Evolutionary conservation across 2,329 filamentous ascomycete species (phyloP), one percentile per base, ranked within the genome.

Genomic region (Cryphonectria parasitica): DNA sequence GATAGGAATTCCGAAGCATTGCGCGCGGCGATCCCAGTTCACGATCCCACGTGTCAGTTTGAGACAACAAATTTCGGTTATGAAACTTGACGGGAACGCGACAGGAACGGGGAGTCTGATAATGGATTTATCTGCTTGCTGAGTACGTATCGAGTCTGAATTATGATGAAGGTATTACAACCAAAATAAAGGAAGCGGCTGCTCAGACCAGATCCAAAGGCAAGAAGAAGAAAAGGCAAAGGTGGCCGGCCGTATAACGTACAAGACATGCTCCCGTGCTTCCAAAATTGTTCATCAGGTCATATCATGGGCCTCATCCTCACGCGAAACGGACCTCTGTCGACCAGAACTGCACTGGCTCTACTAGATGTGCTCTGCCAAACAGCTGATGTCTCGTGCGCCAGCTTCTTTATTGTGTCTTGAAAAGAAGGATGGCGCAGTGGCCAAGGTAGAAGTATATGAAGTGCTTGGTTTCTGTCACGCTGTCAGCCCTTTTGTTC

Each of bases 361-460:
- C 7, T 64, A 31, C 60, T 36, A 6, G 43, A 54, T 25, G n/a
- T 43, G 28, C 28, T 34, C 65, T 61, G 58, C 11, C 68, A 61
- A 49, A 13, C 36, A 54, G 10, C 28, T 15, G 13, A 45, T 41
- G 52, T 34, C 19, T n/a, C 28, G 52, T 52, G 56, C 6, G 10
- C 22, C 13, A 15, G 19, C 39, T 67, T 62, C 58, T 76, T 79
- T 90, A 98, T 89, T 98, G 95, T 56, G 96, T 99, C 88, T 99
- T 99, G 90, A 98, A 99, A 67, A 99, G 90, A 69, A 99, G 88
- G 80, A 99, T 98, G 72, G 96, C 96, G 82, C 94, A 98, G 87
- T 98, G 96, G 68, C 96, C 96, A 72, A 99, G 92, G 85, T 99
- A 99, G 86, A 99, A 99, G 86, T 99, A 99, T 81, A 99, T 98